Conservation (phyloP, 192 early-diverging fungal genomes). For the Rhizoclosmatium globosum region DNA sequence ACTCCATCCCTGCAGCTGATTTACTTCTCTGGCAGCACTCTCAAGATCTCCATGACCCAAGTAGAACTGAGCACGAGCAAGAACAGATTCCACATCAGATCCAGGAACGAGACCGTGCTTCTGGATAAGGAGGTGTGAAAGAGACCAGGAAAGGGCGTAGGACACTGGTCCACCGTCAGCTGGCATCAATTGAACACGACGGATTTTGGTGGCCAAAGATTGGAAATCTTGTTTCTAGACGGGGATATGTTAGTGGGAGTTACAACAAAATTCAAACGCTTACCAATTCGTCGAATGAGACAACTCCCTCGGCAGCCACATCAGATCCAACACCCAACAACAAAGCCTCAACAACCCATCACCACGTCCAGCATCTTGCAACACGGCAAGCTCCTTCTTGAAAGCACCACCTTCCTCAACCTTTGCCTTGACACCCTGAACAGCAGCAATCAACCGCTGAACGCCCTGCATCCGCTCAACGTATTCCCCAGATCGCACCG, state of each 20-base stretch:
- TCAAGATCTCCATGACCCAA: slow-evolving; percentile 84
- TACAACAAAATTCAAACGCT: slow-evolving; percentile 50
- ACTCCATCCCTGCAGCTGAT: slow-evolving; percentile 93
- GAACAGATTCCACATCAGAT: slow-evolving; percentile 83
- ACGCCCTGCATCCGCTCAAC: slow-evolving; percentile 71
- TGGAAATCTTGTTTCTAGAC: slow-evolving; percentile 66
- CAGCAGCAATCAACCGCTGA: slow-evolving; percentile 69
- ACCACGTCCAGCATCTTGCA: slow-evolving; percentile 61
- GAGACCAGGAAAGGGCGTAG: slow-evolving; percentile 73
- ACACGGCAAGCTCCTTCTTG: slow-evolving; percentile 71
- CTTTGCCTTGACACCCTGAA: slow-evolving; percentile 69
- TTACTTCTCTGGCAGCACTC: slow-evolving; percentile 86
- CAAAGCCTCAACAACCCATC: slow-evolving; percentile 58
- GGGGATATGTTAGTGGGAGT: neutral
- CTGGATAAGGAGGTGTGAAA: slow-evolving; percentile 82
- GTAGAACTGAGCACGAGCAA: slow-evolving; percentile 80
- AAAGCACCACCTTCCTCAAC: slow-evolving; percentile 62
- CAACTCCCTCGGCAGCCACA: slow-evolving; percentile 67
- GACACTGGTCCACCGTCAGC: slow-evolving; percentile 87
- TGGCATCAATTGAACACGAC: slow-evolving; percentile 83
- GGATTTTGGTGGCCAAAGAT: slow-evolving; percentile 70
- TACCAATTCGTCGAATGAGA: slow-evolving; percentile 59
- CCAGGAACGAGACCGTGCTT: slow-evolving; percentile 88
- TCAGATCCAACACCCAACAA: slow-evolving; percentile 48
- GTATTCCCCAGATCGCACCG: slow-evolving; percentile 71